A percentile compares a stretch with the other conserved stretches of the same genome.
These are phyloP conservation scores for Cytospora piceae DNA, from an alignment of 2,329 filamentous ascomycete genomes.

Conservation along the genomic window DNA sequence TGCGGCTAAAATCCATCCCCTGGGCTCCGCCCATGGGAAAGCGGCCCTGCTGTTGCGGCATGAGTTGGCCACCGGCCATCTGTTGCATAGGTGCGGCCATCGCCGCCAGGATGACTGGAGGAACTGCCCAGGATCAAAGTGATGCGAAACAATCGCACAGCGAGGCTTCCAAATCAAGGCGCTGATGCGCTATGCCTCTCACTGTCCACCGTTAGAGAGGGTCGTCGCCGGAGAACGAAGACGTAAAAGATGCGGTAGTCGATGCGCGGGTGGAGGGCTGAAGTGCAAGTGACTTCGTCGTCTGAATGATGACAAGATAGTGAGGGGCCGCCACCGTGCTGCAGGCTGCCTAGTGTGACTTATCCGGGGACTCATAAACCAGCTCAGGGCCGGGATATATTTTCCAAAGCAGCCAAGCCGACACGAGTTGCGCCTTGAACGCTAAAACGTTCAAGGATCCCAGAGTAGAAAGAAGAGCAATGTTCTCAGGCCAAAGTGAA, in stretches of 20 bases:
- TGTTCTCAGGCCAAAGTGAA: neutral
- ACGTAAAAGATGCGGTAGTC: constrained; percentile 4
- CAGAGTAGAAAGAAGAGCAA: constrained; percentile 3
- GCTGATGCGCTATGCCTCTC: constrained; percentile 30
- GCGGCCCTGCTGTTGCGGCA: constrained; percentile 45
- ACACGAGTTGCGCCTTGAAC: constrained; percentile 16
- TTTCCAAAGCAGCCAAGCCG: constrained; percentile 19
- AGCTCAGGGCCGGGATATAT: constrained; percentile 14
- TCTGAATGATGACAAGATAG: constrained; percentile 30
- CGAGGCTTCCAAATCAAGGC: constrained; percentile 16
- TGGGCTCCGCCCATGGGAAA: constrained; percentile 21
- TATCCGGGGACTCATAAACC: constrained; percentile 24
- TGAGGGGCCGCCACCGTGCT: constrained; percentile 34
- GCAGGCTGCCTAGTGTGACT: constrained; percentile 40
- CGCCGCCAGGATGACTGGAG: constrained; percentile 43
- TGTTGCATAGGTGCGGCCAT: constrained; percentile 66
- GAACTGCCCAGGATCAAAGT: constrained; percentile 24
- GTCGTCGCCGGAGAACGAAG: constrained; percentile 23
- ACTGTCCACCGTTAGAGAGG: constrained; percentile 21
- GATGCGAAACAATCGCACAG: constrained; percentile 13
- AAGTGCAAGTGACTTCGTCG: constrained; percentile 19
- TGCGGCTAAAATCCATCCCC: constrained; percentile 36
- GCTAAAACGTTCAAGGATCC: constrained; percentile 6
- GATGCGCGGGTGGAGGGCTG: constrained; percentile 19
- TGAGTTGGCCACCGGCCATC: constrained; percentile 55